phyloP scores from a whole-genome alignment of 106 monocot species.

The Dendrobium chrysotoxum region DNA sequence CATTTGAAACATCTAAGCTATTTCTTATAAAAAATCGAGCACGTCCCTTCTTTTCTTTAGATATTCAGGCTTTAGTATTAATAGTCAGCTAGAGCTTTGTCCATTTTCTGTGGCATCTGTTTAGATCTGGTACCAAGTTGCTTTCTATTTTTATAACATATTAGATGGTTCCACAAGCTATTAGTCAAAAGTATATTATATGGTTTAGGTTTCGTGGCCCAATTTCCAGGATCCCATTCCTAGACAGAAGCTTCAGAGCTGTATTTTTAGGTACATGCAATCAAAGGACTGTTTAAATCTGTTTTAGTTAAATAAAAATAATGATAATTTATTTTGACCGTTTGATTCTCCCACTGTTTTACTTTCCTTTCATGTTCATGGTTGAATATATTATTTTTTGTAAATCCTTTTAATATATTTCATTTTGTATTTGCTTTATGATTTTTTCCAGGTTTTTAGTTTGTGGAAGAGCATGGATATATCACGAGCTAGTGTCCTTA shows the following conservation, averaged over 20 bases:
- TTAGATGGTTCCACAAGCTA: background rate
- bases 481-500: slow-evolving; percentile 19
- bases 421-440: background rate
- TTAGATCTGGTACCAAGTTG: background rate
- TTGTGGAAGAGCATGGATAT: slow-evolving; percentile 44
- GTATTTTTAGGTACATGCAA: background rate
- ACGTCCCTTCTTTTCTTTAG: too few relatives aligned
- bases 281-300: background rate
- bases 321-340: background rate
- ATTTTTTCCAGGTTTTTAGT: slow-evolving; percentile 49
- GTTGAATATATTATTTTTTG: background rate
- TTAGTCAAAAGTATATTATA: background rate
- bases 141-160: background rate
- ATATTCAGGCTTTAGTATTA: background rate
- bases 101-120: background rate
- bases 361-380: background rate
- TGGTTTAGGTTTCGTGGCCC: background rate
- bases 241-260: background rate
- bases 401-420: slow-evolving; percentile 3
- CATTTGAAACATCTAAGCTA: too few relatives aligned
- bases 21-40: too few relatives aligned
- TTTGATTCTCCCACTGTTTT: background rate
- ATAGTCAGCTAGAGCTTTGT: background rate
- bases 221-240: background rate
- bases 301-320: background rate